Conservation (phyloP, 2,329 filamentous ascomycete genomes). For the Phyllosticta ampelicida region DNA sequence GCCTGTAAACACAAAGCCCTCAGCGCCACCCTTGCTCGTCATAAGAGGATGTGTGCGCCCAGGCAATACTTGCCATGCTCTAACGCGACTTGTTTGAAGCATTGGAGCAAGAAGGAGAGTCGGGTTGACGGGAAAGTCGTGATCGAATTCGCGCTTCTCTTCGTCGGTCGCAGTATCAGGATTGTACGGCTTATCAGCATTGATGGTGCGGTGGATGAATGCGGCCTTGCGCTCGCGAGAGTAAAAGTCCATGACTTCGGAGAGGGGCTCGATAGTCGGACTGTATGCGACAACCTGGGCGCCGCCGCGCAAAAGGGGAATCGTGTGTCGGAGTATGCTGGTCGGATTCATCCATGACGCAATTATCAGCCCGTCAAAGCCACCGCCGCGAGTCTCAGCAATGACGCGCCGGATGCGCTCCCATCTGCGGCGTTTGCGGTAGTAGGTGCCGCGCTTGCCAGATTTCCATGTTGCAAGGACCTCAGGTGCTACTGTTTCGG, state of each 20-base stretch:
- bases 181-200: neutral
- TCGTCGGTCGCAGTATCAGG: slow-evolving; percentile 28
- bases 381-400: slow-evolving; percentile 61
- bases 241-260: slow-evolving; percentile 71
- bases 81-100: slow-evolving; percentile 69
- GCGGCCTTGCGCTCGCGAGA: slow-evolving; percentile 68
- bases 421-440: slow-evolving; percentile 81
- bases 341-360: slow-evolving; percentile 73
- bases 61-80: slow-evolving; percentile 83
- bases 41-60: slow-evolving; percentile 89
- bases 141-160: slow-evolving; percentile 13
- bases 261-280: slow-evolving; percentile 67
- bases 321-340: slow-evolving; percentile 60
- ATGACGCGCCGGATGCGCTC: slow-evolving; percentile 61
- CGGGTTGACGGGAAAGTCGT: slow-evolving; percentile 78
- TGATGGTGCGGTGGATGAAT: slow-evolving; percentile 42
- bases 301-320: slow-evolving; percentile 74
- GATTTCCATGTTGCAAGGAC: slow-evolving; percentile 63
- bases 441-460: slow-evolving; percentile 73
- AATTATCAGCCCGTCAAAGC: slow-evolving; percentile 73
- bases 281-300: slow-evolving; percentile 80
- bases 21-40: slow-evolving; percentile 76
- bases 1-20: slow-evolving; percentile 82
- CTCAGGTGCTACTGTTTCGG: slow-evolving; percentile 47
- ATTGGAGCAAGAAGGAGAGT: slow-evolving; percentile 67